Base-by-base conservation (phyloP, 257 asterid species). In the Solanum ahanhuiri region DNA sequence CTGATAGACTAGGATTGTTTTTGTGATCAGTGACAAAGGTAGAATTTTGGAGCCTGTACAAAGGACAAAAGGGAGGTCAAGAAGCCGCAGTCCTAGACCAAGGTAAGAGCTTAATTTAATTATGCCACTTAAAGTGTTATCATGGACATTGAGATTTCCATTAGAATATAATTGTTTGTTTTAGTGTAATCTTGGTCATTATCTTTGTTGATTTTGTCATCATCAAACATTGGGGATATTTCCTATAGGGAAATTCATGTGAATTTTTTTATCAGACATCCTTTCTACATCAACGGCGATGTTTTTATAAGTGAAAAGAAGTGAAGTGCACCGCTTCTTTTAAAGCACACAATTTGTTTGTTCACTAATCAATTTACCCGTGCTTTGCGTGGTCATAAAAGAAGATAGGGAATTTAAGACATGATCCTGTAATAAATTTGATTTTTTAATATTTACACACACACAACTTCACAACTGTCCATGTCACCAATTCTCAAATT, bases 31-130 rank as follows among this genome's bases (percentile, higher is more conserved):
- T 87, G 91, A 93, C 70, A 97, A 92, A 88, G 99, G 99, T 86
- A 92, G 95, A 90, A 90, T 95, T 64, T 89, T 90, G 87, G 99
- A 97, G 90, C 98, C 98, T 85, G 95, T 88, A 83, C 87, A 88
- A 86, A 92, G 77, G 90, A 57, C 98, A 37, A 94, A 58, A 88
- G 93, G 92, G 63, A 90, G 92, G 88, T 94, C 99, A 51, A 92
- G 98, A 87, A 97, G 99, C 94, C 95, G 95, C 86, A 97, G 98
- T 89, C 99, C 98, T 85, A 95, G 93, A 8, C 94, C 95, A 69
- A 95, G 98, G 99, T 95, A 88, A 77, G 60, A 14, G 54, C 86
- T 82, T 67, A 64, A 6, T 63, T 57, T 86, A 5, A 31, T 6
- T 58, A 20, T 66, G 51, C 4, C 31, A 14, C 81, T 71, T 39